Evolutionary conservation across 2,329 filamentous ascomycete species (phyloP).

Genomic region (Ceratocystis huliohia): DNA sequence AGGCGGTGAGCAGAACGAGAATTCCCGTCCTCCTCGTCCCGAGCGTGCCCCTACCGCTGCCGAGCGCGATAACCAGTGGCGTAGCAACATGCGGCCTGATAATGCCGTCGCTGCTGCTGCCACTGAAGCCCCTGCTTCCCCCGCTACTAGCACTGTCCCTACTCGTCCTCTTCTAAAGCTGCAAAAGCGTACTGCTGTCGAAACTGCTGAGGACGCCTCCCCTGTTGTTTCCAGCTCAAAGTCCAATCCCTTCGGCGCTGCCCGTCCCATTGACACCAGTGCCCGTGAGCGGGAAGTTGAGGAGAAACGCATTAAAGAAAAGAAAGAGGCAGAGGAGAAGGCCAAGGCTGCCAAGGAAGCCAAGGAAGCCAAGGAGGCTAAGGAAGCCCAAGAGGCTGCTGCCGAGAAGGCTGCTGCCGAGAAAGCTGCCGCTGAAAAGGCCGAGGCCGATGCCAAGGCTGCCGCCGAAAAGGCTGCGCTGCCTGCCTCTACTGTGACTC

Average conservation of each 20-base stretch:
- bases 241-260: constrained; percentile 85
- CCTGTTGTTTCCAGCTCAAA: constrained; percentile 55
- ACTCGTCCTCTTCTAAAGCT: constrained; percentile 76
- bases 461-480: constrained; percentile 27
- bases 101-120: constrained; percentile 35
- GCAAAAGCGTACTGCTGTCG: constrained; percentile 79
- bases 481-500: constrained; percentile 25
- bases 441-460: constrained; percentile 29
- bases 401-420: constrained; percentile 29
- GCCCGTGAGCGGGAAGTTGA: constrained; percentile 80
- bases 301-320: constrained; percentile 62
- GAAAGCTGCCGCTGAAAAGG: constrained; percentile 28
- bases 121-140: constrained; percentile 54
- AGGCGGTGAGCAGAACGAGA: constrained; percentile 54
- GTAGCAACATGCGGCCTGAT: constrained; percentile 81
- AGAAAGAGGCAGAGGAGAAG: constrained; percentile 73
- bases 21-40: constrained; percentile 65
- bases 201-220: constrained; percentile 42
- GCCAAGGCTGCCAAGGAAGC: constrained; percentile 76
- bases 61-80: constrained; percentile 89
- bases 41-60: constrained; percentile 73
- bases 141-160: constrained; percentile 36
- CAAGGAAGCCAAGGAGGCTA: constrained; percentile 39
- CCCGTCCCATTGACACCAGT: constrained; percentile 85
- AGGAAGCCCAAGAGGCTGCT: constrained; percentile 35